Conservation (phyloP, 2,329 filamentous ascomycete species). For the Neofusicoccum parvum region DNA sequence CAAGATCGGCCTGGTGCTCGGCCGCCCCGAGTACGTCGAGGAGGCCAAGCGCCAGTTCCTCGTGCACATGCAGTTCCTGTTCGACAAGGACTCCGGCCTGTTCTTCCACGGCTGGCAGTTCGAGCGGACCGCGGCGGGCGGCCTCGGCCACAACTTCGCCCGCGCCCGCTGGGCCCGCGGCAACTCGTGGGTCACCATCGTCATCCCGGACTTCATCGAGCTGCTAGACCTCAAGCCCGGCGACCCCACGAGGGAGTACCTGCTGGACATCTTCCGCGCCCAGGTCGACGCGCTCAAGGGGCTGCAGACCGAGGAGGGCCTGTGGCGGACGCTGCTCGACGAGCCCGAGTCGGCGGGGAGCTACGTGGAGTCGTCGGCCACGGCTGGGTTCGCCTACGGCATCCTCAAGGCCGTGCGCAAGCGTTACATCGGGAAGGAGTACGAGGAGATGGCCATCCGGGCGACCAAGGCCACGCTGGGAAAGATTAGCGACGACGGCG, state of each 20-base stretch:
- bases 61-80: conserved; percentile 76
- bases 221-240: conserved; percentile 61
- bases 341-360: conserved; percentile 66
- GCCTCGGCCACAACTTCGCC: conserved; percentile 59
- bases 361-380: conserved; percentile 76
- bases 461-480: conserved; percentile 68
- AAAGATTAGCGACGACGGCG: conserved; percentile 67
- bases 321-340: conserved; percentile 77
- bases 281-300: conserved; percentile 67
- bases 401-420: conserved; percentile 74
- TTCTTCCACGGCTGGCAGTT: conserved; percentile 87
- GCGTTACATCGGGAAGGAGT: conserved; percentile 66
- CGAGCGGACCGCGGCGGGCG: conserved; percentile 40
- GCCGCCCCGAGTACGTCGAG: conserved; percentile 71
- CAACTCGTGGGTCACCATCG: conserved; percentile 78
- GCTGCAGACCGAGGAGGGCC: conserved; percentile 63
- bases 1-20: conserved; percentile 74
- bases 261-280: conserved; percentile 66
- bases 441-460: conserved; percentile 62
- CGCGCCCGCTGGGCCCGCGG: conserved; percentile 60
- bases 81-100: conserved; percentile 69
- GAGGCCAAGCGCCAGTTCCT: conserved; percentile 80
- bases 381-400: conserved; percentile 79
- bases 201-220: conserved; percentile 80
- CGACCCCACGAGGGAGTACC: conserved; percentile 63